Base-by-base conservation (phyloP, 352 stramenopile genomes). In the Pythium diclinum region DNA sequence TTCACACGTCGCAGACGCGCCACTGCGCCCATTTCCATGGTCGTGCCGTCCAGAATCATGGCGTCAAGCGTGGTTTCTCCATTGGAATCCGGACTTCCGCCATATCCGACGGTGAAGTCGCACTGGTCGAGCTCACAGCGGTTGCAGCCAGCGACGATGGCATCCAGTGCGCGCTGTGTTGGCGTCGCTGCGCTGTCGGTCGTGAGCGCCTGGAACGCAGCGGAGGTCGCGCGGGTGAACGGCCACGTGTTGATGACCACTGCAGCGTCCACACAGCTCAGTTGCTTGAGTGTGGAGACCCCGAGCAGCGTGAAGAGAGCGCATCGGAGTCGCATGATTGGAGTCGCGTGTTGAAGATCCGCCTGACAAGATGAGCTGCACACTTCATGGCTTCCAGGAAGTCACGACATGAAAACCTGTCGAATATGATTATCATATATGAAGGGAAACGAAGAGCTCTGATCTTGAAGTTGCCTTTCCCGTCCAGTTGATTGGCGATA, bases 21-120 rank as follows among this genome's bases (percentile, higher is more conserved):
- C 4, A 97, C 89, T 0, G 87, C 87, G 13, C 91, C 89, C 77
- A 97, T 94, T 60, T 77, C 75, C 77, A 94, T 91, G 14, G 76
- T 92, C 17, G 73, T 73, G 6, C 88, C 91, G 54, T 96, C 88
- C 68, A 97, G 71, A 59, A 97, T 93, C 88, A 97, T 97, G 6
- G 91, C 88, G 58, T 97, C 91, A 13, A 97, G 78, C 21, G 88
- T 97, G 11, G 90, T 96, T 63, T 96, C 86, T 5, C 89, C 91
- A n/a, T 61, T 78, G 2, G 79, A 83, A 61, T 97, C 89, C 0
- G 91, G 89, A 52, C 89, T 95, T 8, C 88, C 88, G 17, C 91
- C 91, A 60, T 88, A 97, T 1, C 91, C 91, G 56, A 97, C 89
- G 0, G 86, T 95, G 53, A 87, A 90, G 64, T 96, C 89, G 67